Evolutionary conservation across 495 filamentous ascomycete genomes (phyloP).

Genomic region (Daldinia grandis): DNA sequence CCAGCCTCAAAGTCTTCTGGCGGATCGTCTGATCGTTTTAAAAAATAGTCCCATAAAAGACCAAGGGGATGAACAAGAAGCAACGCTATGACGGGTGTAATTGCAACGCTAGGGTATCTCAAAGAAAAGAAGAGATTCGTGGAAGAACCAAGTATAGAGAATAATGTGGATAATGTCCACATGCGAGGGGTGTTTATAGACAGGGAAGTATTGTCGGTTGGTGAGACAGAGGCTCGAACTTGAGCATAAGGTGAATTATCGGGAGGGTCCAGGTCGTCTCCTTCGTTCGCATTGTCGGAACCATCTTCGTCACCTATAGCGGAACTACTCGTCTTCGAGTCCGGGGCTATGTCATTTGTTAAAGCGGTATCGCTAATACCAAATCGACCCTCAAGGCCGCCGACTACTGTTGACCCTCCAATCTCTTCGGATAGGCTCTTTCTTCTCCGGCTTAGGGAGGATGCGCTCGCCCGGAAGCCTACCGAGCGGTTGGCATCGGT

Average conservation of each 20-base stretch:
- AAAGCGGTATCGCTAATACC: conserved; percentile 53
- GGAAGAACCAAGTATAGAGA: conserved; percentile 79
- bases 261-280: conserved; percentile 56
- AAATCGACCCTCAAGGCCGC: conserved; percentile 57
- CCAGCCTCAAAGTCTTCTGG: conserved; percentile 67
- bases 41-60: conserved; percentile 74
- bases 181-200: conserved; percentile 89
- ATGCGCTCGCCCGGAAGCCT: conserved; percentile 31
- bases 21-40: conserved; percentile 70
- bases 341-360: conserved; percentile 45
- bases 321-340: conserved; percentile 37
- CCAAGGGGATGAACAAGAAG: conserved; percentile 84
- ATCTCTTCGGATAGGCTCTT: conserved; percentile 51
- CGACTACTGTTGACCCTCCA: conserved; percentile 52
- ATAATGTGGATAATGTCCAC: conserved; percentile 81
- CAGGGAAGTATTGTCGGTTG: conserved; percentile 73
- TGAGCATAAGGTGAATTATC: conserved; percentile 75
- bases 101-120: conserved; percentile 85
- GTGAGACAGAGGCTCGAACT: conserved; percentile 79
- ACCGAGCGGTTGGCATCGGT: conserved; percentile 21
- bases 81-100: conserved; percentile 84
- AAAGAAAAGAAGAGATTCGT: conserved; percentile 86
- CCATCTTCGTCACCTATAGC: conserved; percentile 39
- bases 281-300: conserved; percentile 38
- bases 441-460: conserved; percentile 38